phyloP scores from a whole-genome alignment of 352 stramenopile species.

The Globisporangium mamillatum region DNA sequence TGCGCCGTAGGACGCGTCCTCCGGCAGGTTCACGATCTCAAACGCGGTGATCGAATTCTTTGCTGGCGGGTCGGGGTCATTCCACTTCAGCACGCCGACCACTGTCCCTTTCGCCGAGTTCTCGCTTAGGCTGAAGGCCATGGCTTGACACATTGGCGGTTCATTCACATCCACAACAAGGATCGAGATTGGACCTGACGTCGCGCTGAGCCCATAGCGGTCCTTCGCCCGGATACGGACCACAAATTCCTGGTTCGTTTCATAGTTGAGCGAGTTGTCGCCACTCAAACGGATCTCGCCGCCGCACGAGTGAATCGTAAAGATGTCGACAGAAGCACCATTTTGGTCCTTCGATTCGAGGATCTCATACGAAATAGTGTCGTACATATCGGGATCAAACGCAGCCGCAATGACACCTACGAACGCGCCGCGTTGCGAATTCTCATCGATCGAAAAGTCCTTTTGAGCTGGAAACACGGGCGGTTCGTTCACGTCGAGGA shows the following conservation, averaged over 20 bases:
- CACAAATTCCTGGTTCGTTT: constrained; percentile 26
- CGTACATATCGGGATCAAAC: constrained; percentile 48
- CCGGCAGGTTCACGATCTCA: constrained; percentile 28
- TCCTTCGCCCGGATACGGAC: constrained; percentile 45
- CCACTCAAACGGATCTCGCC: constrained; percentile 42
- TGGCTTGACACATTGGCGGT: constrained; percentile 18
- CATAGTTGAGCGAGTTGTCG: constrained; percentile 34
- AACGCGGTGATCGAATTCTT: constrained; percentile 50
- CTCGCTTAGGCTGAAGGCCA: constrained; percentile 20
- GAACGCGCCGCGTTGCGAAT: constrained; percentile 28
- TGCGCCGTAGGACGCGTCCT: constrained; percentile 13
- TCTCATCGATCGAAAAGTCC: constrained; percentile 35
- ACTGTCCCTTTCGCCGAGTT: constrained; percentile 22
- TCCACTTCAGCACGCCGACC: constrained; percentile 36
- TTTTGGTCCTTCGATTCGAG: constrained; percentile 21
- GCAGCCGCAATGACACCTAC: constrained; percentile 31
- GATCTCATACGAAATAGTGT: constrained; percentile 42
- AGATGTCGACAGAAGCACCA: constrained; percentile 39
- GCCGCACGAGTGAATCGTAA: constrained; percentile 54
- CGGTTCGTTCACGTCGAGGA: constrained; percentile 52
- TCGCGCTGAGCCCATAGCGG: constrained; percentile 30
- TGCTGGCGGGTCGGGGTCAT: constrained; percentile 28
- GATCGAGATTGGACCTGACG: constrained; percentile 17
- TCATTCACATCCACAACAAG: constrained; percentile 34
- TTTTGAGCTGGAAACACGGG: constrained; percentile 33